Evolutionary conservation across 2,329 filamentous ascomycete genomes (phyloP), one percentile per base, ranked within the genome.

Genomic region (Venturiaceae sp.): DNA sequence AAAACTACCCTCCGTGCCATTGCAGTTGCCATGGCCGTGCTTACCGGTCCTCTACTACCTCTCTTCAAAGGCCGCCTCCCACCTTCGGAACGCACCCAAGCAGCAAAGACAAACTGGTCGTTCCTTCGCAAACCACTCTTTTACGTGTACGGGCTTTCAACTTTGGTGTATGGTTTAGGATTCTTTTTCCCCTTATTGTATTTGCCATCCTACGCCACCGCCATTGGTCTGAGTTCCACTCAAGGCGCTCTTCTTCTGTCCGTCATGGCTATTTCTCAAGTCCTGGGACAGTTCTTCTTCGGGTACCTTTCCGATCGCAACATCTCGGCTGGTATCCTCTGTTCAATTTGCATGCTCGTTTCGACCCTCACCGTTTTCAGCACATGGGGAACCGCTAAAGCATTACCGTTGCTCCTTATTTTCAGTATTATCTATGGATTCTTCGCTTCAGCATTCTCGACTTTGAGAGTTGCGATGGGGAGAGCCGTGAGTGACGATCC

Each of bases 51-150:
- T 55, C 60, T 74, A 34, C 63, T 75, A 16, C 68, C 71, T 59
- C 75, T 73, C 65, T 70, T 77, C 66, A 77, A 73, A 59, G 72
- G 75, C 8, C 71, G 76, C 5, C 67, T 78, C 30, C 76, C 76
- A 9, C 62, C 73, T 0, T 72, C 74, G 0, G 5, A 65, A 65
- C 70, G 26, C 67, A 68, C 8, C 4, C 65, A 67, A 34, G 64
- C 65, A 1, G 63, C 67, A 64, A 61, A 70, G 16, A 34, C 39
- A 14, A 33, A 41, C 41, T 46, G 60, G 58, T 56, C 46, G 34
- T 41, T 53, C 28, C 8, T 60, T 4, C 58, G 14, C 6, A 30
- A 60, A 14, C 28, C 30, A 13, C n/a, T 32, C 34, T 61, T 52
- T 14, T 44, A 30, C 54, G 72, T 59, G 67, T 79, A 9, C 73